Conservation (phyloP, 2,329 filamentous ascomycete species). For the Plectosphaerella cucumerina region DNA sequence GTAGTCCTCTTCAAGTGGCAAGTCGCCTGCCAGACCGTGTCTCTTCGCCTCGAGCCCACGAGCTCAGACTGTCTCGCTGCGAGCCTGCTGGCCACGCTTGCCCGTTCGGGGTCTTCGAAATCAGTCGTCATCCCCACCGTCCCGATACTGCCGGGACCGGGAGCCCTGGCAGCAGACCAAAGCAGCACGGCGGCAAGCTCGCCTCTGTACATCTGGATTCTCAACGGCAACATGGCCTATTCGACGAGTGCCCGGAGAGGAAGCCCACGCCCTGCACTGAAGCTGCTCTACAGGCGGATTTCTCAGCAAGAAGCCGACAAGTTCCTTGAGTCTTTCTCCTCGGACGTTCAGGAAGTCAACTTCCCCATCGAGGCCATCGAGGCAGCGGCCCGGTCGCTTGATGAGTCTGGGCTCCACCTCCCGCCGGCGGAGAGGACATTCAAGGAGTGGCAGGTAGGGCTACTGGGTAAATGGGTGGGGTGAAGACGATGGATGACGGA, state of each 20-base stretch:
- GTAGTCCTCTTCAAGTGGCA: conserved; percentile 56
- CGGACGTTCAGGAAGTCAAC: conserved; percentile 55
- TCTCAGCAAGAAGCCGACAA: conserved; percentile 37
- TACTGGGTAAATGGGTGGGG: conserved; percentile 50
- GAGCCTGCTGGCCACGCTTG: conserved; percentile 47
- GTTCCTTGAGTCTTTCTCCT: conserved; percentile 46
- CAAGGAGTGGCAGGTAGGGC: conserved; percentile 63
- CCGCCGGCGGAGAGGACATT: conserved; percentile 54
- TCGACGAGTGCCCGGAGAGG: conserved; percentile 31
- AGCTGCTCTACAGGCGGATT: conserved; percentile 47
- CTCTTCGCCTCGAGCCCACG: conserved; percentile 24
- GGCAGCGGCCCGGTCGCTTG: conserved; percentile 38
- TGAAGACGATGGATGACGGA: neutral
- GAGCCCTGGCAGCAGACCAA: neutral
- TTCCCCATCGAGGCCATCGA: conserved; percentile 48
- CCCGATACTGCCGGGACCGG: neutral
- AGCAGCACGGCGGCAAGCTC: neutral
- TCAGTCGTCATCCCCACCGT: conserved; percentile 43
- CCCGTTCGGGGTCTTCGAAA: conserved; percentile 55
- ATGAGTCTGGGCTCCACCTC: conserved; percentile 44
- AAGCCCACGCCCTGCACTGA: conserved; percentile 37
- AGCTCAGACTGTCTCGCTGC: conserved; percentile 48
- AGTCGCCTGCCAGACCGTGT: conserved; percentile 33
- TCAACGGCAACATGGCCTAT: conserved; percentile 52
- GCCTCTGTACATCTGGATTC: conserved; percentile 47